These are phyloP conservation scores for Citrus mangshanensis DNA, from an alignment of 345 rosid species.

Conservation along the genomic window DNA sequence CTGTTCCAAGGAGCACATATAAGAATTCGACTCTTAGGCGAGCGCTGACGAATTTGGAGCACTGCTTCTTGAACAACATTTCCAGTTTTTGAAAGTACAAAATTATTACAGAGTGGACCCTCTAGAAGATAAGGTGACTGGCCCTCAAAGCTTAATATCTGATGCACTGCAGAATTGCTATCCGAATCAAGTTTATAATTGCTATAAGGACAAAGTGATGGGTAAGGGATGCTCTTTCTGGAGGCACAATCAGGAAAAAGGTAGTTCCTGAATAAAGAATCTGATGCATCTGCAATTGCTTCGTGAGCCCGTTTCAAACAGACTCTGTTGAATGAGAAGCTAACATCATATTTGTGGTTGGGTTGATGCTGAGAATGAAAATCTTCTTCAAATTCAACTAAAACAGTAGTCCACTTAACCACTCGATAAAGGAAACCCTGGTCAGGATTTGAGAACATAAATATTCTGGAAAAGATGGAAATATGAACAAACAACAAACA, in stretches of 20 bases:
- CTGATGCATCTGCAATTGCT: slow-evolving; percentile 31
- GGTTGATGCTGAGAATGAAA: slow-evolving; percentile 31
- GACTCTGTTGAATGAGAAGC: slow-evolving; percentile 45
- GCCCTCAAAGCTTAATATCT: slow-evolving; percentile 17
- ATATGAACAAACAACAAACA: neutral
- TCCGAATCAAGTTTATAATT: slow-evolving; percentile 4
- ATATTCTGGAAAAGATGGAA: neutral
- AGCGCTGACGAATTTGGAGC: slow-evolving; percentile 16
- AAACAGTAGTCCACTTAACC: slow-evolving; percentile 17
- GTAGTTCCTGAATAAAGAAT: slow-evolving; percentile 23
- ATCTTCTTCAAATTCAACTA: slow-evolving; percentile 35
- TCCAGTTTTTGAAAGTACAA: slow-evolving; percentile 26
- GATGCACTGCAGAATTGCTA: slow-evolving; percentile 16
- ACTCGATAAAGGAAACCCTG: slow-evolving; percentile 35
- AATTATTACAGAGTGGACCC: slow-evolving; percentile 21
- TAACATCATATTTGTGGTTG: slow-evolving; percentile 28
- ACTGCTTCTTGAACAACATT: slow-evolving; percentile 22
- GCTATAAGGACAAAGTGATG: neutral
- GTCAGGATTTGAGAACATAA: slow-evolving; percentile 1
- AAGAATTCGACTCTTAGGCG: slow-evolving; percentile 18
- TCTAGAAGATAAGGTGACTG: slow-evolving; percentile 30
- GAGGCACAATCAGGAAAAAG: slow-evolving; percentile 26
- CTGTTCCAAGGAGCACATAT: slow-evolving; percentile 31
- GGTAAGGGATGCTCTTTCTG: neutral
- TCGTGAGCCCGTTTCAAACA: slow-evolving; percentile 39